Conservation (phyloP, 1,284 basidiomycete genomes). For the Trametes pubescens region DNA sequence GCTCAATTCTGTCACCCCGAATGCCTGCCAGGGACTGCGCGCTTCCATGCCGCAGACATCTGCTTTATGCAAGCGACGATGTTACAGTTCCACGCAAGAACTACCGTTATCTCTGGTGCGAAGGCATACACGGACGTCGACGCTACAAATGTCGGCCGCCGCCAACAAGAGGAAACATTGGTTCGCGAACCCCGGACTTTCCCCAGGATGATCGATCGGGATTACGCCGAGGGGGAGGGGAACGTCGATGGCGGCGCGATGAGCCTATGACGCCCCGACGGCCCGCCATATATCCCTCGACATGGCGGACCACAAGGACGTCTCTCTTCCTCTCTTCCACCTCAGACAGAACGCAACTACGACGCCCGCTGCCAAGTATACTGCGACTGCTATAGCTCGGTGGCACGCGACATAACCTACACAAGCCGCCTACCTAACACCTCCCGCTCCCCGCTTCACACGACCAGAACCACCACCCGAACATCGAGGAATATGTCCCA, state of each 20-base stretch:
- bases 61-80: too few relatives aligned
- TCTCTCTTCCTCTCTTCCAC: not conserved
- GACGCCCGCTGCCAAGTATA: not conserved
- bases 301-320: not conserved
- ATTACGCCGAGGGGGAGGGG: constrained; percentile 26
- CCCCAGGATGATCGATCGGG: constrained; percentile 15
- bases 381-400: not conserved
- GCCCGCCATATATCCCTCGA: constrained; percentile 1
- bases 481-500: constrained; percentile 8
- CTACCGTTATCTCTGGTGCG: not conserved
- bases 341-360: not conserved
- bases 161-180: too few relatives aligned
- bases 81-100: too few relatives aligned
- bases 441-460: not conserved
- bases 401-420: not conserved
- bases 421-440: not conserved
- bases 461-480: not conserved
- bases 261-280: constrained; percentile 10
- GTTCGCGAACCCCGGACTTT: constrained; percentile 20
- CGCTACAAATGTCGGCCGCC: too few relatives aligned
- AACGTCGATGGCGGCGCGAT: constrained; percentile 7
- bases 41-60: too few relatives aligned
- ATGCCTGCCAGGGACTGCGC: too few relatives aligned
- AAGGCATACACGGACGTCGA: not conserved
- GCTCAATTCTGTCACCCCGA: too few relatives aligned